Base-by-base conservation (phyloP, 495 filamentous ascomycete genomes). In the Xylaria flabelliformis region DNA sequence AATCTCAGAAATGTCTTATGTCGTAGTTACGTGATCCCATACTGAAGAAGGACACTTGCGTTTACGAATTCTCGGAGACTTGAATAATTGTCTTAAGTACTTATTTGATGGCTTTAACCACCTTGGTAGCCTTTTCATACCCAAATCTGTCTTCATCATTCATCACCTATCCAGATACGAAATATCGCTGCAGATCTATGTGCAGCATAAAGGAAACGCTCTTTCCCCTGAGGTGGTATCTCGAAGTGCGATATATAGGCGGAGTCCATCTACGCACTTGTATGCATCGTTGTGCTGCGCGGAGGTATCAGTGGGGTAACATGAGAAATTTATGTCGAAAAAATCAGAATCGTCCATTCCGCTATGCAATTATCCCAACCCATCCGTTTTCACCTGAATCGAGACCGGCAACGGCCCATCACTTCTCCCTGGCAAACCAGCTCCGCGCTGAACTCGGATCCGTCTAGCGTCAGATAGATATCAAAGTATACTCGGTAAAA, bases 351-450 rank as follows among this genome's bases (percentile, higher is more conserved):
- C 62, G 39, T 44, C 55, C 63, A 67, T 68, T 64, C 61, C 44
- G 64, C 42, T 67, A 72, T 72, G 70, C 70, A 70, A 66, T 70
- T 64, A 50, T 56, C 48, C 64, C 64, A 36, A 50, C 29, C 63
- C 41, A 41, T n/a, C 24, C 6, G 26, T 62, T 19, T 80, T 80
- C 80, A 89, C 77, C 86, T 85, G 80, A 98, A 98, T 78, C 94
- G 89, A 63, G 95, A 93, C 61, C 94, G 88, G 90, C 95, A 98
- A 64, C 95, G 90, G 72, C 96, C 96, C 96, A 99, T 99, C 72
- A 99, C 93, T 83, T 98, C 96, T 78, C 97, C 97, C 78, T 99
- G 96, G 84, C 96, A 99, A 61, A 98, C 97, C 39, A 99, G 83
- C 87, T 98, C 97, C 61, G 96, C 96, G 73, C 95, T 98, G 85